Evolutionary conservation across 169 alveolate genomes (phyloP).

Genomic region (Eimeria mitis): DNA sequence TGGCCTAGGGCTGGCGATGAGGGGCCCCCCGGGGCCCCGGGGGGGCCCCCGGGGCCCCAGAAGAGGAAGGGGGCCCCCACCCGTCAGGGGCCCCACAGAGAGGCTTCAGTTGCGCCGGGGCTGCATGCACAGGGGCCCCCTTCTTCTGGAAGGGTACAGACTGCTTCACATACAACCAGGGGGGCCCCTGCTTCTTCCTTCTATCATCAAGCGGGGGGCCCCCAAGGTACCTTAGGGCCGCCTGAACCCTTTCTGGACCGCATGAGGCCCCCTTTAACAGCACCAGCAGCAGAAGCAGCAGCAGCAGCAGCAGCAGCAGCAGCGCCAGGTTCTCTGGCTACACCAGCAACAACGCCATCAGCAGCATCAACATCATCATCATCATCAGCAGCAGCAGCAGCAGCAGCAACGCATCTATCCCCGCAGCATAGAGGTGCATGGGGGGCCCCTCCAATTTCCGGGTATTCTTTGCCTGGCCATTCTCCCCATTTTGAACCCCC

Average conservation of each 20-base stretch:
- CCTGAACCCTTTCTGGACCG: not conserved
- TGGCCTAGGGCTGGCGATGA: not conserved
- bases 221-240: not conserved
- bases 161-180: not conserved
- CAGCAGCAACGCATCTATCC: not conserved
- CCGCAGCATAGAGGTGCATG: not conserved
- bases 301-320: conserved; percentile 3
- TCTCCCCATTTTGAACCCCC: not conserved
- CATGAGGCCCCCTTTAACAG: not conserved
- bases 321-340: not conserved
- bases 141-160: not conserved
- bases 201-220: not conserved
- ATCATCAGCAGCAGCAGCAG: conserved; percentile 18
- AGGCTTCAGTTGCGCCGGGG: not conserved
- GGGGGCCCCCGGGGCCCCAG: conserved; percentile 3
- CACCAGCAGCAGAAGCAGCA: conserved; percentile 1
- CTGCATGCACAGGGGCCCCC: not conserved
- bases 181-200: not conserved
- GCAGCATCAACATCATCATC: not conserved
- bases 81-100: not conserved
- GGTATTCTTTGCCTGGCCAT: not conserved
- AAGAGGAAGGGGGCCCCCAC: conserved; percentile 20
- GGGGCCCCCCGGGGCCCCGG: not conserved
- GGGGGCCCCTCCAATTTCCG: not conserved
- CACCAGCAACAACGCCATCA: not conserved